These are phyloP conservation scores for Aspergillus unguis DNA, from an alignment of 2,329 filamentous ascomycete species.

Conservation along the genomic window DNA sequence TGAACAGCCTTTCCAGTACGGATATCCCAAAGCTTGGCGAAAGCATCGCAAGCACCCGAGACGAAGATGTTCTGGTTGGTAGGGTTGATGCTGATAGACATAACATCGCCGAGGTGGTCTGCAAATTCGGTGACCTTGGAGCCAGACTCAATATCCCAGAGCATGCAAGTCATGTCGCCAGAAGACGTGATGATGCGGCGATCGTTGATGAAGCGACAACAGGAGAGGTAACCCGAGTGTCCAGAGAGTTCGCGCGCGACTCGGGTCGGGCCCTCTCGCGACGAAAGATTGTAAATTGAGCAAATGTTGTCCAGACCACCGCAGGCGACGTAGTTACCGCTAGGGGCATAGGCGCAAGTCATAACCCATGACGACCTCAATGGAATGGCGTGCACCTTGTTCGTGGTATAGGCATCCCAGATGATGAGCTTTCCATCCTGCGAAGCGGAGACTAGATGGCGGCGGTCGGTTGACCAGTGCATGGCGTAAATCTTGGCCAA, in stretches of 20 bases:
- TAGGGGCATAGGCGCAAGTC: slow-evolving; percentile 98
- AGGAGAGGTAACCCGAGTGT: slow-evolving; percentile 94
- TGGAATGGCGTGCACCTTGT: slow-evolving; percentile 98
- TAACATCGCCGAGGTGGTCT: slow-evolving; percentile 96
- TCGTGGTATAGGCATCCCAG: slow-evolving; percentile 99
- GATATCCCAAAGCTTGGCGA: slow-evolving; percentile 98
- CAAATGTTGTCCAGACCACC: slow-evolving; percentile 99
- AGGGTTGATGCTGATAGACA: slow-evolving; percentile 99
- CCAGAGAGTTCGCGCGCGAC: slow-evolving; percentile 94
- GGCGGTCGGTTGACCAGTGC: slow-evolving; percentile 99
- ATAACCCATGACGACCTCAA: slow-evolving; percentile 98
- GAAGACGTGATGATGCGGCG: slow-evolving; percentile 96
- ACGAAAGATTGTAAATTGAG: slow-evolving; percentile 98
- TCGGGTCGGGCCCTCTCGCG: slow-evolving; percentile 92
- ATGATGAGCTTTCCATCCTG: slow-evolving; percentile 99
- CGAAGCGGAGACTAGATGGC: slow-evolving; percentile 94
- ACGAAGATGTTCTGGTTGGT: slow-evolving; percentile 99
- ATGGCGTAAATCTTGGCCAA: slow-evolving; percentile 99
- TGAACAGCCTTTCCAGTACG: slow-evolving; percentile 97
- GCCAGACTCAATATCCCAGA: slow-evolving; percentile 98
- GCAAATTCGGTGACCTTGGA: slow-evolving; percentile 97
- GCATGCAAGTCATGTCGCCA: slow-evolving; percentile 99
- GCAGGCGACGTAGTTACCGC: slow-evolving; percentile 96
- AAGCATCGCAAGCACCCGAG: slow-evolving; percentile 97
- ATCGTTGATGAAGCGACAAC: slow-evolving; percentile 98